Base-by-base conservation (phyloP, 805 yeast genomes). In the Ogataea nonfermentans region DNA sequence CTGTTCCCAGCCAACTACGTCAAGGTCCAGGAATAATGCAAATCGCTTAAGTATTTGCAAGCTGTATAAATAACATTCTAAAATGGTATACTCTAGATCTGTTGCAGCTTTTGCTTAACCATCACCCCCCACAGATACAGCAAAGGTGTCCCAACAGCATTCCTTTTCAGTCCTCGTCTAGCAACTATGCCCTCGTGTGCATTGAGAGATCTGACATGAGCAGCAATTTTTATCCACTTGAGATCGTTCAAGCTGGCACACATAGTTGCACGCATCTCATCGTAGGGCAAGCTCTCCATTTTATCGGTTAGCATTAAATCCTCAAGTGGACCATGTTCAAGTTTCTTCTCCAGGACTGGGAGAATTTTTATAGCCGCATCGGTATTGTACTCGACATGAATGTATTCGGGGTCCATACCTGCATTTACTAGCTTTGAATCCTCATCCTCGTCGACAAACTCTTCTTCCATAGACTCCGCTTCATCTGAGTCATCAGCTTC, bases 1-100 rank as follows among this genome's bases (percentile, higher is more conserved):
- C 70, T 91, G 40, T 90, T 91, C 79, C 99, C 99, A 37, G 79
- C 95, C 29, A 89, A 87, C 65, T 88, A 85, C 59, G 98, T 93
- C 35, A 59, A 60, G 32, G 39, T 59, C 27, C 40, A 48, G 25
- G 43, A 40, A 27, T 42, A 31, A 12, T 22, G 24, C 33, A 14
- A 16, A 24, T 13, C 14, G 6, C 16, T 19, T 19, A 29, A 29
- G 11, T 33, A 26, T 27, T 27, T 27, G 38, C 37, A 29, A 29
- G 23, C 24, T 34, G 43, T 40, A 34, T 30, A 34, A 40, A 31
- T 17, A 24, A 37, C 29, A 35, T 16, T 26, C 12, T 22, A 39
- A 13, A 38, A 8, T 19, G 22, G 22, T 19, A 19, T 11, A 8
- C 19, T 25, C 12, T 27, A 23, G 24, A 20, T 15, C 14, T 19